Conservation (phyloP, 331 rosid species). For the Pyracantha coccinea region DNA sequence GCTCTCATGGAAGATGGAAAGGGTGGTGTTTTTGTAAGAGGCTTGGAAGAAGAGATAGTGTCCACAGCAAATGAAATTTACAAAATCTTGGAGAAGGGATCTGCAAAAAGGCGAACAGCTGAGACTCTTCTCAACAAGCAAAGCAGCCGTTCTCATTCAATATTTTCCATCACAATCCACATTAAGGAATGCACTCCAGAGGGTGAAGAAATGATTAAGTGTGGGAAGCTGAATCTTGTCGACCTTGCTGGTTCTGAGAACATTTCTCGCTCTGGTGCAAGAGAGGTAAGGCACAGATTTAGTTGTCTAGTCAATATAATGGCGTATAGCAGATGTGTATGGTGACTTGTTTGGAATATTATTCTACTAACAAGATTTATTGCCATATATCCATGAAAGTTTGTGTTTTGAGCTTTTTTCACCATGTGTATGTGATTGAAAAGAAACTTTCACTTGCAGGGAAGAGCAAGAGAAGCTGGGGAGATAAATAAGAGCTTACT, state of each 20-base stretch:
- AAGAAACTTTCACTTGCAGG: constrained; percentile 49
- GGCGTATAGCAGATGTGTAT: neutral
- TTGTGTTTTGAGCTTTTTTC: neutral
- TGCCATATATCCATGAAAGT: neutral
- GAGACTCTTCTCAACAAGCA: constrained; percentile 99
- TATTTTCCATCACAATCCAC: constrained; percentile 98
- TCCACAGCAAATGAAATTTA: constrained; percentile 97
- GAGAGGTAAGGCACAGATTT: constrained; percentile 56
- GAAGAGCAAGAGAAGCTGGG: constrained; percentile 99
- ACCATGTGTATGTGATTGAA: constrained; percentile 2
- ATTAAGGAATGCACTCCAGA: constrained; percentile 97
- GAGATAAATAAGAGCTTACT: constrained; percentile 98
- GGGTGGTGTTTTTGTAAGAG: constrained; percentile 97
- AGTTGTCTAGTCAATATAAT: neutral
- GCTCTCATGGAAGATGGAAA: constrained; percentile 99
- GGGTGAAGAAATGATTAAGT: constrained; percentile 99
- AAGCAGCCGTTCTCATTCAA: constrained; percentile 98
- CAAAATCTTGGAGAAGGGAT: constrained; percentile 95
- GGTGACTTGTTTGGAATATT: neutral
- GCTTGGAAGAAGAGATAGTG: constrained; percentile 99
- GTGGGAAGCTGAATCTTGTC: constrained; percentile 96
- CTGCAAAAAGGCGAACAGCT: constrained; percentile 99
- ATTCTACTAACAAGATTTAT: neutral
- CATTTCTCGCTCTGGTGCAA: constrained; percentile 99
- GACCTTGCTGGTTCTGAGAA: constrained; percentile 99